Conservation (phyloP, 2,329 filamentous ascomycete species). For the Curvularia lunata region DNA sequence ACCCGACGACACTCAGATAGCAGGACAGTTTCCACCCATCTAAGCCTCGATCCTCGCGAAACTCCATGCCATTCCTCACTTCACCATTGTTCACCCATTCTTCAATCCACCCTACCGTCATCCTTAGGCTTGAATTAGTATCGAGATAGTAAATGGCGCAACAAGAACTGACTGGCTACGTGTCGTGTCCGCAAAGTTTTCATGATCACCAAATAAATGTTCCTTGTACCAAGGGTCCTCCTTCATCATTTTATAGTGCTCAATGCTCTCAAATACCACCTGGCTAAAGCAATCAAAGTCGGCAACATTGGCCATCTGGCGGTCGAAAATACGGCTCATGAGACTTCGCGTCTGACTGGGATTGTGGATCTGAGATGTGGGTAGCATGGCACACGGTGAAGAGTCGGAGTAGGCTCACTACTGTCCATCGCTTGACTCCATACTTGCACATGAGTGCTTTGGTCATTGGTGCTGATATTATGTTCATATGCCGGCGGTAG, state of each 20-base stretch:
- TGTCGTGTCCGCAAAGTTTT: constrained; percentile 59
- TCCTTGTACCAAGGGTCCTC: constrained; percentile 58
- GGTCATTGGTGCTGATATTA: constrained; percentile 56
- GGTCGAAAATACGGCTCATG: constrained; percentile 51
- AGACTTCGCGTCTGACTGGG: constrained; percentile 43
- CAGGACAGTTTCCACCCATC: too few species aligned
- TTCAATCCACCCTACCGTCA: too few species aligned
- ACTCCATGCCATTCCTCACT: too few species aligned
- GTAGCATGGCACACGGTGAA: too few species aligned
- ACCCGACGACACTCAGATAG: too few species aligned
- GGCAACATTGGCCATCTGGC: constrained; percentile 57
- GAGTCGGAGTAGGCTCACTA: too few species aligned
- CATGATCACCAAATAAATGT: constrained; percentile 54
- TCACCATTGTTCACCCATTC: too few species aligned
- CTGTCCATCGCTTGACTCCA: constrained; percentile 56
- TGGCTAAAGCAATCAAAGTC: constrained; percentile 60
- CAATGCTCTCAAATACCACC: constrained; percentile 54
- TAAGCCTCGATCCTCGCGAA: too few species aligned
- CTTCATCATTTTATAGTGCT: constrained; percentile 59
- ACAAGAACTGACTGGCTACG: too few species aligned
- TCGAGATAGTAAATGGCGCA: too few species aligned
- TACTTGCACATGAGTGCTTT: constrained; percentile 59
- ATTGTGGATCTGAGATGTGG: constrained; percentile 50
- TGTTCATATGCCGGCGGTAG: constrained; percentile 57
- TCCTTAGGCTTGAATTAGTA: too few species aligned